These are phyloP conservation scores for Pluteus cervinus DNA, from an alignment of 768 basidiomycete species.

Conservation along the genomic window DNA sequence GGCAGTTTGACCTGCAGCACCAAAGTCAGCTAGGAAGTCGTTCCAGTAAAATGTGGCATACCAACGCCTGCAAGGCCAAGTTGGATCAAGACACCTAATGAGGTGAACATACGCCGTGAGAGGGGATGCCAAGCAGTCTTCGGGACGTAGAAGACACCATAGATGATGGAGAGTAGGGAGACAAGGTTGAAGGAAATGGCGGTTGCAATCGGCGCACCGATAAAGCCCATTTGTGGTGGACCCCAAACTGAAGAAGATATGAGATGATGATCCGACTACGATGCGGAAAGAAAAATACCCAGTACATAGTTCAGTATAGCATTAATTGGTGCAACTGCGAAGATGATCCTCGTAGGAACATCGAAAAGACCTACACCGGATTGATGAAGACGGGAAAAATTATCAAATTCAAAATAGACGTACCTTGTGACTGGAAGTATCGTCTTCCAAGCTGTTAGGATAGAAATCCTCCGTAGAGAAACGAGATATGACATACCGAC, in stretches of 20 bases:
- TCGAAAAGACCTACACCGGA: slow-evolving; percentile 58
- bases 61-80: slow-evolving; percentile 83
- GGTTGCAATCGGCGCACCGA: slow-evolving; percentile 89
- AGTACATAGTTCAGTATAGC: slow-evolving; percentile 77
- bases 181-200: slow-evolving; percentile 88
- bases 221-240: slow-evolving; percentile 77
- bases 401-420: slow-evolving; percentile 4
- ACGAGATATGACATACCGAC: slow-evolving; percentile 26
- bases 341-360: slow-evolving; percentile 78
- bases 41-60: slow-evolving; percentile 15
- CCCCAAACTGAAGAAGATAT: slow-evolving; percentile 60
- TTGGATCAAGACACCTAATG: slow-evolving; percentile 60
- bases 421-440: slow-evolving; percentile 82
- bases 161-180: slow-evolving; percentile 50
- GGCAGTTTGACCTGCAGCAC: slow-evolving; percentile 58
- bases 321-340: slow-evolving; percentile 83
- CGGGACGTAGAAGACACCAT: slow-evolving; percentile 58
- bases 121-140: slow-evolving; percentile 81
- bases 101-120: slow-evolving; percentile 55
- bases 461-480: too few relatives aligned
- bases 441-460: slow-evolving; percentile 40
- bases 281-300: slow-evolving; percentile 36
- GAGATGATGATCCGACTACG: not conserved
- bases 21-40: not conserved
- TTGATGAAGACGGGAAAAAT: not conserved